Evolutionary conservation across 305 asterid genomes (phyloP).

Genomic region (Andrographis paniculata): DNA sequence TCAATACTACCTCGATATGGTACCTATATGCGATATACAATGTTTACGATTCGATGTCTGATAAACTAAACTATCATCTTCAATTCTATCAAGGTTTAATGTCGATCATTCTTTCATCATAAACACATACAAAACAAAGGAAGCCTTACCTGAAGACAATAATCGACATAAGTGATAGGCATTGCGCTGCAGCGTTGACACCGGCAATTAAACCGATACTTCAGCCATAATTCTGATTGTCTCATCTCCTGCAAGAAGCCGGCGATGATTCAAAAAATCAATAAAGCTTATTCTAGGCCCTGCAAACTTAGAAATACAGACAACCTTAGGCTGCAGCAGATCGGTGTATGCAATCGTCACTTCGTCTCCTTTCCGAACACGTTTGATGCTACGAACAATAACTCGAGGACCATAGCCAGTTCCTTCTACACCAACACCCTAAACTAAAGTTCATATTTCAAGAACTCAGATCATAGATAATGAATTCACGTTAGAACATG

Average conservation of each 20-base stretch:
- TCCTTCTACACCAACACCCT: constrained; percentile 28
- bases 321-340: constrained; percentile 75
- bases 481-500: constrained; percentile 1
- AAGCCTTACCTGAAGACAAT: not conserved
- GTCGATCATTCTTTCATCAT: no score
- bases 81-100: not conserved
- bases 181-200: not conserved
- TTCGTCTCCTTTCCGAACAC: constrained; percentile 45
- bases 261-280: not conserved
- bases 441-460: constrained; percentile 5
- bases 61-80: no score
- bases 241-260: constrained; percentile 44
- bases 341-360: constrained; percentile 71
- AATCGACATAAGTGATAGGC: not conserved
- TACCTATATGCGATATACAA: constrained; percentile 25
- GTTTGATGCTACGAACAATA: constrained; percentile 54
- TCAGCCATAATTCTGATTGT: constrained; percentile 48
- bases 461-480: not conserved
- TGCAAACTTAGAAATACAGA: not conserved
- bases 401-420: constrained; percentile 59
- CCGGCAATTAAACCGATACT: constrained; percentile 11
- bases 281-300: not conserved
- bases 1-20: constrained; percentile 11
- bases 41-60: no score
- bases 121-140: no score